Evolutionary conservation across 2,329 filamentous ascomycete genomes (phyloP).

Genomic region (Pseudogymnoascus sp.): DNA sequence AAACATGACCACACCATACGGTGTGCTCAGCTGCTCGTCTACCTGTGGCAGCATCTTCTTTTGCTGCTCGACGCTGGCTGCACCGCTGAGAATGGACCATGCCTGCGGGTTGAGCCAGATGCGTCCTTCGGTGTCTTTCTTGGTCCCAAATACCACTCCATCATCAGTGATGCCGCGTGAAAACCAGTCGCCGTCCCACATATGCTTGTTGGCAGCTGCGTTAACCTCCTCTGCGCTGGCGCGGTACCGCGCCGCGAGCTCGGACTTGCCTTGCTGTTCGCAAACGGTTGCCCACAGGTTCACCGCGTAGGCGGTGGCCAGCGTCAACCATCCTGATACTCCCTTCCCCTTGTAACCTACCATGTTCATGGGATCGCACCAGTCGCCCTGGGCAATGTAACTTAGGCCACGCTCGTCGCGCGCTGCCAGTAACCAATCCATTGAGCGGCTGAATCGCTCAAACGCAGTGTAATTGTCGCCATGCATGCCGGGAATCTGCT

Average conservation of each 20-base stretch:
- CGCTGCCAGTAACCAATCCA: constrained; percentile 45
- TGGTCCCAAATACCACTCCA: constrained; percentile 41
- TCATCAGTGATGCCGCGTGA: constrained; percentile 50
- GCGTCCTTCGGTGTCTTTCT: constrained; percentile 41
- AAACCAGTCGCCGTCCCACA: constrained; percentile 51
- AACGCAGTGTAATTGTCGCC: constrained; percentile 42
- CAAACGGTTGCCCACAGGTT: constrained; percentile 46
- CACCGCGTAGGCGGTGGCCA: constrained; percentile 44
- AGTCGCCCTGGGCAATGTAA: constrained; percentile 51
- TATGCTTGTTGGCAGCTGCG: constrained; percentile 39
- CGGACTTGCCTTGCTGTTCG: constrained; percentile 33
- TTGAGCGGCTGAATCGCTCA: constrained; percentile 45
- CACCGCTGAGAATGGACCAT: constrained; percentile 46
- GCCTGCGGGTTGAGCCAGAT: constrained; percentile 52
- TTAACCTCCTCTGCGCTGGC: constrained; percentile 39
- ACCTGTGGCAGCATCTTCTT: constrained; percentile 39
- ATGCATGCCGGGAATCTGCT: constrained; percentile 33
- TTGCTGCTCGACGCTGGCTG: constrained; percentile 35
- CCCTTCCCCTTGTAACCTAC: constrained; percentile 49
- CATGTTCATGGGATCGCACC: constrained; percentile 56
- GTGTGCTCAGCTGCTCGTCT: constrained; percentile 42
- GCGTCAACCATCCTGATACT: constrained; percentile 49
- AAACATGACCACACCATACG: constrained; percentile 48
- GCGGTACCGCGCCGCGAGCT: constrained; percentile 37
- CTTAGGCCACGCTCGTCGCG: constrained; percentile 45